Conservation (phyloP, 352 stramenopile genomes). For the Phytophthora quininea region DNA sequence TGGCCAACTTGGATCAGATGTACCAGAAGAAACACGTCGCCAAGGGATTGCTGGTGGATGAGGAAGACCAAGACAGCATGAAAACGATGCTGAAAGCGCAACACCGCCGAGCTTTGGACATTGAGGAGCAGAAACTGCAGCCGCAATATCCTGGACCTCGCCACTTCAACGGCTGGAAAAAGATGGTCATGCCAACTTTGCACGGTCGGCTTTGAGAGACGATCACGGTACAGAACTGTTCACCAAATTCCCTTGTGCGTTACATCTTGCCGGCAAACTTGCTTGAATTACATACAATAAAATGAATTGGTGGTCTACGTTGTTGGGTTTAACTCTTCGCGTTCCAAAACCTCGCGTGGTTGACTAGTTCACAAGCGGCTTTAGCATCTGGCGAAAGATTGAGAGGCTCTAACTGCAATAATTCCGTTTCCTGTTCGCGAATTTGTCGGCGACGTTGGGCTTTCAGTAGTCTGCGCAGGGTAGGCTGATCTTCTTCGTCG, state of each 20-base stretch:
- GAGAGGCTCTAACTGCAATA: slow-evolving; percentile 10
- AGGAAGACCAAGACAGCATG: slow-evolving; percentile 64
- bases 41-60: slow-evolving; percentile 53
- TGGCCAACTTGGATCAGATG: slow-evolving; percentile 59
- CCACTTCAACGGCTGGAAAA: neutral
- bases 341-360: neutral
- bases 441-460: slow-evolving; percentile 32
- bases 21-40: slow-evolving; percentile 51
- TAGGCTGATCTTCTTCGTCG: slow-evolving; percentile 29
- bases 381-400: slow-evolving; percentile 5
- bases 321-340: neutral
- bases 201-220: slow-evolving; percentile 3
- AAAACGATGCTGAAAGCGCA: slow-evolving; percentile 67
- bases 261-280: neutral
- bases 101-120: slow-evolving; percentile 65
- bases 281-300: neutral
- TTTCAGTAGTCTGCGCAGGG: slow-evolving; percentile 39
- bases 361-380: slow-evolving; percentile 8
- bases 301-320: neutral
- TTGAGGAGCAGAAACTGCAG: slow-evolving; percentile 53
- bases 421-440: slow-evolving; percentile 5
- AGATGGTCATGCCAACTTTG: slow-evolving; percentile 1
- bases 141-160: slow-evolving; percentile 43
- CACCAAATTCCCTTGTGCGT: too few relatives aligned
- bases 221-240: neutral